Conservation (phyloP, 139 green algal genomes). For the Gonium pectorale region DNA sequence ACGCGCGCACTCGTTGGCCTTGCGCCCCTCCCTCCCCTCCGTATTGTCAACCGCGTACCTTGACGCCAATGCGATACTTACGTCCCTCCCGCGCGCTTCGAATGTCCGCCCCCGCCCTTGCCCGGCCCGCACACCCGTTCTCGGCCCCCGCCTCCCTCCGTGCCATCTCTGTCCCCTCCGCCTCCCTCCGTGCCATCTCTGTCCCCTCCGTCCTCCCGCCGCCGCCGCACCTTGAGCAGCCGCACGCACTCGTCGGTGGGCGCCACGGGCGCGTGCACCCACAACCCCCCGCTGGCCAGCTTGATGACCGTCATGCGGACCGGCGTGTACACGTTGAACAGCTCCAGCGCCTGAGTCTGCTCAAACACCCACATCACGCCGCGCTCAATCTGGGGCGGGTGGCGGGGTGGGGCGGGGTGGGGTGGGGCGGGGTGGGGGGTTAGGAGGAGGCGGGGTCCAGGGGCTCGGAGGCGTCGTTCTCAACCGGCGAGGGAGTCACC, state of each 20-base stretch:
- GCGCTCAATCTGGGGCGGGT: conserved; percentile 68
- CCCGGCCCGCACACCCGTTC: not conserved
- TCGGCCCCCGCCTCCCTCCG: not conserved
- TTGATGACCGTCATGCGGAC: conserved; percentile 91
- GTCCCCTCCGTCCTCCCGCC: not conserved
- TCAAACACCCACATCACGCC: conserved; percentile 91
- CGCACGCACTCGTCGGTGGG: conserved; percentile 82
- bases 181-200: too few species aligned
- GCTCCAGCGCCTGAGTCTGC: conserved; percentile 76
- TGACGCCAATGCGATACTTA: too few species aligned
- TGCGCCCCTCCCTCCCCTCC: too few species aligned
- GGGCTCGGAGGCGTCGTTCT: too few species aligned
- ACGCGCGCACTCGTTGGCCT: too few species aligned
- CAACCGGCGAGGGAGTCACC: too few species aligned
- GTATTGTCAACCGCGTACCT: too few species aligned
- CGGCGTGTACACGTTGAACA: conserved; percentile 84
- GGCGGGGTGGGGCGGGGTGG: not conserved
- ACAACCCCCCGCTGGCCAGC: conserved; percentile 79
- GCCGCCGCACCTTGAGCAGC: conserved; percentile 57
- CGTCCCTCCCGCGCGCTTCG: too few species aligned
- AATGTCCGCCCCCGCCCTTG: not conserved
- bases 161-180: not conserved
- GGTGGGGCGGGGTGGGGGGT: too few species aligned
- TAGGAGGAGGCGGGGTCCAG: not conserved
- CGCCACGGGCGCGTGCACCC: conserved; percentile 90